Evolutionary conservation across 768 basidiomycete species (phyloP).

Genomic region (Amanita inopinata): DNA sequence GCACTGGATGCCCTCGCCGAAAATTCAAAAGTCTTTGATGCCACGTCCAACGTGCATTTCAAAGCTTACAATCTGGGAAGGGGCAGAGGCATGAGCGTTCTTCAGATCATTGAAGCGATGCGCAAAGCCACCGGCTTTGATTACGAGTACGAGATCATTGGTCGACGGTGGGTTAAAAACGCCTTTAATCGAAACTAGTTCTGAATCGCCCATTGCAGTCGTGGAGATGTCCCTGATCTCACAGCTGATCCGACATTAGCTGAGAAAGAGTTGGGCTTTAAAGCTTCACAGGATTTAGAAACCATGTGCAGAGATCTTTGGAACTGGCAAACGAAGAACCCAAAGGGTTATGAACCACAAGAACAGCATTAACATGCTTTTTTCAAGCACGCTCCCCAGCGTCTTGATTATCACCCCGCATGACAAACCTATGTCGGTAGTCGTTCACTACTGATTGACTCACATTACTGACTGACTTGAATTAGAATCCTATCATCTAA

Average conservation of each 20-base stretch:
- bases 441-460: too few species aligned
- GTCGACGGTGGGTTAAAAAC: conserved; percentile 57
- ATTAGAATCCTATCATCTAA: too few species aligned
- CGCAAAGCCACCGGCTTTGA: conserved; percentile 79
- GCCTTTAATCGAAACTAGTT: background rate
- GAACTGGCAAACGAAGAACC: conserved; percentile 98
- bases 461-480: too few species aligned
- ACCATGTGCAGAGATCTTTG: conserved; percentile 95
- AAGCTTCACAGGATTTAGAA: conserved; percentile 69
- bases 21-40: conserved; percentile 51
- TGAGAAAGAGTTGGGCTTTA: conserved; percentile 88
- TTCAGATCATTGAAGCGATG: conserved; percentile 95
- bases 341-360: conserved; percentile 59
- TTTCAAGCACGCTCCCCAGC: too few species aligned
- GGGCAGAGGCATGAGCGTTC: conserved; percentile 85
- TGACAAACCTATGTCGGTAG: too few species aligned
- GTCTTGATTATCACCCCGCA: too few species aligned
- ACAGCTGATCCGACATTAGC: conserved; percentile 91
- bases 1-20: conserved; percentile 76
- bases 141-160: conserved; percentile 84
- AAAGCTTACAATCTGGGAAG: conserved; percentile 97
- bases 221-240: conserved; percentile 93
- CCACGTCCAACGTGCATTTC: conserved; percentile 49
- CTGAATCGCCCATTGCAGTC: conserved; percentile 33
- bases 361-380: conserved; percentile 11